Evolutionary conservation across 2,329 filamentous ascomycete genomes (phyloP), one percentile per base, ranked within the genome.

Genomic region (Ceratocystis diversiconidia): DNA sequence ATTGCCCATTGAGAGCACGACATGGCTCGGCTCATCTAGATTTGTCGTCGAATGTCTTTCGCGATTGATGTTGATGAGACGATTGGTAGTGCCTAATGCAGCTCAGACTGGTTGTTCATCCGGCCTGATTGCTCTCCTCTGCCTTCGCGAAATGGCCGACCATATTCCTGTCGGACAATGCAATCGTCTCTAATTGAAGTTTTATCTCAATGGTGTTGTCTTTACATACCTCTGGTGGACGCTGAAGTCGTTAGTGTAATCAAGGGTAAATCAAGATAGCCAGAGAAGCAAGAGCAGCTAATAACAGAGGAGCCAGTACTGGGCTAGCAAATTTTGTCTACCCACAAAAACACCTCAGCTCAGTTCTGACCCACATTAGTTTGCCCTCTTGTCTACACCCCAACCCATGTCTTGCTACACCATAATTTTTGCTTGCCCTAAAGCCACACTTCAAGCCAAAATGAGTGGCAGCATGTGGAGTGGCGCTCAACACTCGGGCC

Each of bases 111-210:
- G 66, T 66, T 71, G 71, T 70, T 70, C 69, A 69, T 72, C 74
- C 72, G 70, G 25, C 61, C 71, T 77, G 83, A 86, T 85, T 86
- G 81, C 80, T 82, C 79, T 79, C 79, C 79, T 76, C 80, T 74
- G 81, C 81, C 82, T 80, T 80, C 74, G 75, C 77, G 73, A 76
- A 74, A 76, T 74, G 74, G 73, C 75, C 77, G 25, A 46, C 64
- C 60, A 61, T 65, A 36, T 59, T 65, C 66, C 63, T 67, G 66
- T 67, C 66, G n/a, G 60, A 61, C 48, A 61, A 46, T 30, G 19
- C 60, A 60, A 67, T 65, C 66, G 36, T 52, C 66, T 67, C 60
- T 55, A 28, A 52, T 57, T 52, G 68, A n/a, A 36, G 30, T 19
- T 41, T 25, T 5, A 15, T 28, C 6, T 55, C 10, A 57, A 61